These are phyloP conservation scores for Phytophthora ohioensis DNA, from an alignment of 352 stramenopile genomes.

Conservation along the genomic window DNA sequence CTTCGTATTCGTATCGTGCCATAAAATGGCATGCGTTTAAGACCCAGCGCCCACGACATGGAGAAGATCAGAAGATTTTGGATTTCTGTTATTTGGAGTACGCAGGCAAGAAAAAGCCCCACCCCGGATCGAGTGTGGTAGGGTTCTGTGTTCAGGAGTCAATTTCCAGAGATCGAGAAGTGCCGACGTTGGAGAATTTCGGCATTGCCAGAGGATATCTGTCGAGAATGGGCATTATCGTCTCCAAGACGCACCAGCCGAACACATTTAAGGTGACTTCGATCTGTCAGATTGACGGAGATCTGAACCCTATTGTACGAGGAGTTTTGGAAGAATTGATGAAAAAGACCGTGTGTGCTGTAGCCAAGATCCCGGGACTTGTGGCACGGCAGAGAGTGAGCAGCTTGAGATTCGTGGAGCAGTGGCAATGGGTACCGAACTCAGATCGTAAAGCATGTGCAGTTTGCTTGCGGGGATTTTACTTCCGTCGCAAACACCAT, in stretches of 20 bases:
- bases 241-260: conserved; percentile 69
- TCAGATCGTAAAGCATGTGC: conserved; percentile 74
- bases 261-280: conserved; percentile 70
- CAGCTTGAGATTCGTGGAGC: conserved; percentile 74
- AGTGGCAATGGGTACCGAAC: conserved; percentile 85
- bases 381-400: conserved; percentile 75
- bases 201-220: conserved; percentile 64
- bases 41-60: conserved; percentile 33
- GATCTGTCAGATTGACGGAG: conserved; percentile 79
- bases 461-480: conserved; percentile 77
- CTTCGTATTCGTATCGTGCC: conserved; percentile 64
- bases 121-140: conserved; percentile 64
- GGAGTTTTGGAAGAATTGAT: conserved; percentile 67
- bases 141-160: conserved; percentile 81
- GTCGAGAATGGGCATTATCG: conserved; percentile 68
- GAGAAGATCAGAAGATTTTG: conserved; percentile 54
- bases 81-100: conserved; percentile 86
- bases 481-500: conserved; percentile 80
- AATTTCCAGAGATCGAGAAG: conserved; percentile 65
- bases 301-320: conserved; percentile 56
- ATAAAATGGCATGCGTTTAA: conserved; percentile 83
- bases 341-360: conserved; percentile 58
- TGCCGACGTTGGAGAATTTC: conserved; percentile 70
- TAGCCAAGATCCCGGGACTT: conserved; percentile 55
- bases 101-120: conserved; percentile 60